These are phyloP conservation scores for Claviceps sp. DNA, from an alignment of 2,329 filamentous ascomycete genomes.

Conservation along the genomic window DNA sequence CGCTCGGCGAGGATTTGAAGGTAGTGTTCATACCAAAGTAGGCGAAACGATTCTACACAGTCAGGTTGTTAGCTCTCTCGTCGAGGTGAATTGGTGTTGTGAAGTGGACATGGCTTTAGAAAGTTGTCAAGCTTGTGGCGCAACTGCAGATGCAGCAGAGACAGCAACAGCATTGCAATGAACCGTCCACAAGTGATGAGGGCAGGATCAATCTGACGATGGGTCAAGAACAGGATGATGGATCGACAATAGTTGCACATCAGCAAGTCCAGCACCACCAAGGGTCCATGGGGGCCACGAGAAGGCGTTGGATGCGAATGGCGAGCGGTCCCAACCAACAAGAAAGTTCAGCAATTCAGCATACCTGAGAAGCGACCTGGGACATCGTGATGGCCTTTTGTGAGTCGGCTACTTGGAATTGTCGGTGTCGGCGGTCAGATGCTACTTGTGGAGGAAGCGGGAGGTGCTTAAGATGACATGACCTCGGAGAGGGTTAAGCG, in stretches of 20 bases:
- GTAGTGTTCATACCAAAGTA: conserved; percentile 67
- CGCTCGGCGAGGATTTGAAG: conserved; percentile 9
- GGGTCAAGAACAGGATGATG: too few relatives aligned
- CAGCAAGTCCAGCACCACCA: background rate
- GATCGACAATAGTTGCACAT: background rate
- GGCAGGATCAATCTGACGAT: background rate
- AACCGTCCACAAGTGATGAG: background rate
- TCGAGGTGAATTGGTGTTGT: background rate
- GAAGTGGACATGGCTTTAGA: background rate
- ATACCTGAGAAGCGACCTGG: conserved; percentile 44
- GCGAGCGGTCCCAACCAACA: background rate
- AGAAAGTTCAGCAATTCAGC: conserved; percentile 19
- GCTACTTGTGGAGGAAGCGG: conserved; percentile 19
- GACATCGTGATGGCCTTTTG: conserved; percentile 40
- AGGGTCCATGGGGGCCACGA: background rate
- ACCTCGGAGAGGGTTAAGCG: conserved; percentile 17
- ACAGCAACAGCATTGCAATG: background rate
- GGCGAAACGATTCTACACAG: conserved; percentile 80
- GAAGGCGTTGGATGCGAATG: background rate
- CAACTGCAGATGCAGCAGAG: too few relatives aligned
- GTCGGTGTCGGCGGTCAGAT: conserved; percentile 27
- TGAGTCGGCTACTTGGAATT: conserved; percentile 19
- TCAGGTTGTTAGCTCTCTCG: background rate
- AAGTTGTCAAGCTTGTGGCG: background rate
- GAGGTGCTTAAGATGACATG: conserved; percentile 24